phyloP scores from a whole-genome alignment of 1,139 yeast species.

The Pichia sp. region DNA sequence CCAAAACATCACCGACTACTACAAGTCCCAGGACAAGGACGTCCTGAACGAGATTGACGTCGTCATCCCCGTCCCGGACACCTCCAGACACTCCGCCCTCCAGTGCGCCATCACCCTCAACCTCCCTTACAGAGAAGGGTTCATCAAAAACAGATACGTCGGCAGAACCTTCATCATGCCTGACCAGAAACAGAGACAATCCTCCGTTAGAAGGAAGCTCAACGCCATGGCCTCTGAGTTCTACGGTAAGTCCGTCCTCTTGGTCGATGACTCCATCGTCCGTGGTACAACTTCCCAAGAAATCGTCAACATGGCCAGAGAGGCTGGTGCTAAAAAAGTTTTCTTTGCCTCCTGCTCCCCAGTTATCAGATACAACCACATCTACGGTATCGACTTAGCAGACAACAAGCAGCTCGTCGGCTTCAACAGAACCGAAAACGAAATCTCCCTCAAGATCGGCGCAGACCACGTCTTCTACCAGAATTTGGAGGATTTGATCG shows the following conservation, averaged over 20 bases:
- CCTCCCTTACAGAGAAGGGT: slow-evolving; percentile 92
- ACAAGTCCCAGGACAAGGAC: slow-evolving; percentile 43
- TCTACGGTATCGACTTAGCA: slow-evolving; percentile 95
- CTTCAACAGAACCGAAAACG: slow-evolving; percentile 65
- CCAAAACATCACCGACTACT: slow-evolving; percentile 52
- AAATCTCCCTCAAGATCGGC: slow-evolving; percentile 75
- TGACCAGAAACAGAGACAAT: slow-evolving; percentile 88
- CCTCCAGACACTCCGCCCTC: slow-evolving; percentile 89
- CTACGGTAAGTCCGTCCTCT: slow-evolving; percentile 74
- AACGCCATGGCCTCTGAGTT: slow-evolving; percentile 97
- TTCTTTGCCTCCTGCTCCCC: slow-evolving; percentile 98
- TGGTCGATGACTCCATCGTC: slow-evolving; percentile 95
- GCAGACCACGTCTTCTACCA: slow-evolving; percentile 93
- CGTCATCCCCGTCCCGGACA: slow-evolving; percentile 97
- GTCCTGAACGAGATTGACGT: slow-evolving; percentile 69
- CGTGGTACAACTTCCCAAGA: slow-evolving; percentile 97
- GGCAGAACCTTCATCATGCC: slow-evolving; percentile 99
- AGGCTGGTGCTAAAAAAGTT: slow-evolving; percentile 92
- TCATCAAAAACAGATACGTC: slow-evolving; percentile 91
- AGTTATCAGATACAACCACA: slow-evolving; percentile 90
- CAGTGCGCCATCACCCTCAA: slow-evolving; percentile 82
- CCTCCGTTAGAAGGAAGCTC: slow-evolving; percentile 88
- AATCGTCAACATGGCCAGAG: slow-evolving; percentile 95
- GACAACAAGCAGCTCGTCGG: slow-evolving; percentile 94
- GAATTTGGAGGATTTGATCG: slow-evolving; percentile 72